Conservation (phyloP, 352 stramenopile genomes). For the Albugo candida region DNA sequence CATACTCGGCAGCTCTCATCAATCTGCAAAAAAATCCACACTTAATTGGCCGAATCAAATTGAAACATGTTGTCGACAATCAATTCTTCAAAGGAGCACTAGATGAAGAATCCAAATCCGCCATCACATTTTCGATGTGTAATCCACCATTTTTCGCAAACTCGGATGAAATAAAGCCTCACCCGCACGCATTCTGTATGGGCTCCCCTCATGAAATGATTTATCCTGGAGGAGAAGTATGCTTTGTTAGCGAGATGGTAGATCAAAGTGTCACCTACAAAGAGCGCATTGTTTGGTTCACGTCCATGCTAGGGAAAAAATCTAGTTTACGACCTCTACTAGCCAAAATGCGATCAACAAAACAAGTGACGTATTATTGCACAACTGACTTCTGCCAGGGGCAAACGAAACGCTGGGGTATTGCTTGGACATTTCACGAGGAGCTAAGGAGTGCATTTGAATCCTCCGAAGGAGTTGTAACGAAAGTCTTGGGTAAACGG, state of each 20-base stretch:
- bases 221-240: conserved; percentile 82
- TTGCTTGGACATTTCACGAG: conserved; percentile 80
- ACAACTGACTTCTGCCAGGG: conserved; percentile 91
- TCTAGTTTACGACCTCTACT: conserved; percentile 80
- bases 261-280: conserved; percentile 68
- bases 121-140: conserved; percentile 82
- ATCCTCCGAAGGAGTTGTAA: conserved; percentile 5
- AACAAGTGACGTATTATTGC: conserved; percentile 45
- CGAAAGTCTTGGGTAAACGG: conserved; percentile 65
- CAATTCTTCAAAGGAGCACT: conserved; percentile 6
- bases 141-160: conserved; percentile 93
- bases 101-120: conserved; percentile 24
- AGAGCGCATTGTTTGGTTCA: conserved; percentile 82
- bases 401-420: conserved; percentile 83
- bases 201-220: conserved; percentile 69
- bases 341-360: conserved; percentile 48
- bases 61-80: conserved; percentile 23
- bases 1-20: conserved; percentile 48
- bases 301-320: conserved; percentile 87
- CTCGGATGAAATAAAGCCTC: conserved; percentile 53
- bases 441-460: conserved; percentile 5
- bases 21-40: conserved; percentile 81
- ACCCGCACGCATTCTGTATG: conserved; percentile 51
- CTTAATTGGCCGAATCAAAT: conserved; percentile 33
- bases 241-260: conserved; percentile 88